These are phyloP conservation scores for Torrubiella hemipterigena DNA, from an alignment of 2,329 filamentous ascomycete genomes.

Conservation along the genomic window DNA sequence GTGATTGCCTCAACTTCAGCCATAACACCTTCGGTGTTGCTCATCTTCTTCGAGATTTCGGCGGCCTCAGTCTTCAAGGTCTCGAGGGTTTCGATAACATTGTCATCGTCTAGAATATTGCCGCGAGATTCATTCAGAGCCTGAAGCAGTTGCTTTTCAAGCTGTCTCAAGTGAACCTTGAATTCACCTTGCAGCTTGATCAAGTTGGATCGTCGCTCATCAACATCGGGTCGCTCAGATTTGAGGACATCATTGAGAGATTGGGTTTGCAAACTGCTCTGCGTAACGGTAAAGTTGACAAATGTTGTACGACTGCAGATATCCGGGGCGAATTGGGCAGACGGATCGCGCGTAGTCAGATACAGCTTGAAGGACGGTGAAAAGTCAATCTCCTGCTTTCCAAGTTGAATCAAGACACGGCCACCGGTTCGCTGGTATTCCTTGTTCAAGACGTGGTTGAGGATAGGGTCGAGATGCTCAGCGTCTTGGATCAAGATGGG, in stretches of 20 bases:
- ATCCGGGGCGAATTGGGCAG: constrained; percentile 87
- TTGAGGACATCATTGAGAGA: constrained; percentile 96
- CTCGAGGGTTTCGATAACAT: constrained; percentile 94
- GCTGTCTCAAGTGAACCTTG: constrained; percentile 89
- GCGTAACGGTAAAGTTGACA: constrained; percentile 98
- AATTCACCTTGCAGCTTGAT: constrained; percentile 99
- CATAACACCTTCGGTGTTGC: constrained; percentile 96
- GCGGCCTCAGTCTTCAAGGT: constrained; percentile 95
- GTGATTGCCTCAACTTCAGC: constrained; percentile 94
- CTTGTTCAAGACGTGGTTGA: constrained; percentile 98
- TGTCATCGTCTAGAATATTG: constrained; percentile 96
- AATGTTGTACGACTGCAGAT: constrained; percentile 98
- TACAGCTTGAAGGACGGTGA: constrained; percentile 94
- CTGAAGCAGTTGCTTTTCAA: constrained; percentile 88
- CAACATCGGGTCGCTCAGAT: constrained; percentile 92
- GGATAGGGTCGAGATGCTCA: constrained; percentile 89
- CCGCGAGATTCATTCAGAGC: constrained; percentile 94
- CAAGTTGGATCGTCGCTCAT: constrained; percentile 89
- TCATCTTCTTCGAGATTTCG: constrained; percentile 93
- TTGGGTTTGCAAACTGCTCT: constrained; percentile 96
- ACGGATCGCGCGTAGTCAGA: constrained; percentile 89
- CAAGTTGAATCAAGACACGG: constrained; percentile 93
- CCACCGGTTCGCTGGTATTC: constrained; percentile 98
- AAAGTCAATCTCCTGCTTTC: constrained; percentile 98
- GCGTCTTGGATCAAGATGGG: constrained; percentile 98